phyloP scores from a whole-genome alignment of 78 protist species.

The Planoprotostelium fungivorum region DNA sequence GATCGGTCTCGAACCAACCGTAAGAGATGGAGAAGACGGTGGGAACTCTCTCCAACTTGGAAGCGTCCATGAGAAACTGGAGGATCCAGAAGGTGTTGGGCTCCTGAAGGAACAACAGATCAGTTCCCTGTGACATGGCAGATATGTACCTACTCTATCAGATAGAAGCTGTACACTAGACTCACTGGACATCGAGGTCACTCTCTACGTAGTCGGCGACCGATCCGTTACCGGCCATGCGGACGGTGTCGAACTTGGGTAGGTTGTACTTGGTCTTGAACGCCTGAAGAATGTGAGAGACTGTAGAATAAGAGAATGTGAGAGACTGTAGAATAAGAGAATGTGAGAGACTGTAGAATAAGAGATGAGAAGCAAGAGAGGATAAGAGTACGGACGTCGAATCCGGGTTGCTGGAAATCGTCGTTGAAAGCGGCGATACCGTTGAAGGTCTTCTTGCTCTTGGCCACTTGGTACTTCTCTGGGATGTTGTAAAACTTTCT shows the following conservation, averaged over 20 bases:
- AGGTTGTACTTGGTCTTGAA: too few species aligned
- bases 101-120: neutral
- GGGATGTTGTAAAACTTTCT: conserved; percentile 36
- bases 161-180: neutral
- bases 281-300: too few species aligned
- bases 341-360: too few species aligned
- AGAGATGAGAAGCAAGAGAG: too few species aligned
- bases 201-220: conserved; percentile 3
- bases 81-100: neutral
- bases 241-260: too few species aligned
- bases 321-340: too few species aligned
- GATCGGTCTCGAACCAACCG: conserved; percentile 53
- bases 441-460: conserved; percentile 10
- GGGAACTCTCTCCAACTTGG: conserved; percentile 6
- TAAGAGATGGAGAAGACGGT: conserved; percentile 38
- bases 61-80: neutral
- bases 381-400: too few species aligned
- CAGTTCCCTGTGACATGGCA: neutral
- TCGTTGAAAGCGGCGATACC: conserved; percentile 47
- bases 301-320: too few species aligned
- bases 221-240: too few species aligned
- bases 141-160: neutral
- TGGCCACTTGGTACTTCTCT: conserved; percentile 3
- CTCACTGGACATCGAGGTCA: conserved; percentile 24
- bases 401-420: too few species aligned